phyloP scores from a whole-genome alignment of 345 rosid species.

The Eutrema yunnanense region DNA sequence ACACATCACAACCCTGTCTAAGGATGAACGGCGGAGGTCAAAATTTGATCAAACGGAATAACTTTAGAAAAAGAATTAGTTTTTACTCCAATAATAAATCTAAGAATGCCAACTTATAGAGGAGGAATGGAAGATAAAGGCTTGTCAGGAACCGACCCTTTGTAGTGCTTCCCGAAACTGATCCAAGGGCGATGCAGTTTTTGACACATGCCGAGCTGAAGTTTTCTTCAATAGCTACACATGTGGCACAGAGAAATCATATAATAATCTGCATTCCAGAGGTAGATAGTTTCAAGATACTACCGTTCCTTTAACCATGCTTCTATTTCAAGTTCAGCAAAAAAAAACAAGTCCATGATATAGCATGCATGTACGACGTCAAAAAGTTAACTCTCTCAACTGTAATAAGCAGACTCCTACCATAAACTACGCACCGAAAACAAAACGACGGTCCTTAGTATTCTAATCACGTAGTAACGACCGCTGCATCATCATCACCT shows the following conservation, averaged over 20 bases:
- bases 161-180: conserved; percentile 58
- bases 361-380: background rate
- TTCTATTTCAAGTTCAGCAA: background rate
- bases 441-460: background rate
- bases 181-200: conserved; percentile 63
- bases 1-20: conserved; percentile 86
- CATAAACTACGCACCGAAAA: background rate
- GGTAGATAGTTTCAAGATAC: background rate
- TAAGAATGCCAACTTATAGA: background rate
- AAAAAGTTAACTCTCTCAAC: background rate
- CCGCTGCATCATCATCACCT: background rate
- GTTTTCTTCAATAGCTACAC: conserved; percentile 75
- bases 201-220: conserved; percentile 61
- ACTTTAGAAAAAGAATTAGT: background rate
- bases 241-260: conserved; percentile 29
- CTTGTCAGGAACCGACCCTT: conserved; percentile 46
- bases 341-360: background rate
- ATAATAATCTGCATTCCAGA: conserved; percentile 4
- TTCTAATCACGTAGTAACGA: background rate
- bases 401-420: background rate
- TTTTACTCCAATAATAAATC: background rate
- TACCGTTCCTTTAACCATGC: background rate
- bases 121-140: background rate
- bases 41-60: background rate
- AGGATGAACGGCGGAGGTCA: conserved; percentile 26